Evolutionary conservation across 345 rosid genomes (phyloP), one percentile per base, ranked within the genome.

Genomic region (Orychophragmus violaceus): DNA sequence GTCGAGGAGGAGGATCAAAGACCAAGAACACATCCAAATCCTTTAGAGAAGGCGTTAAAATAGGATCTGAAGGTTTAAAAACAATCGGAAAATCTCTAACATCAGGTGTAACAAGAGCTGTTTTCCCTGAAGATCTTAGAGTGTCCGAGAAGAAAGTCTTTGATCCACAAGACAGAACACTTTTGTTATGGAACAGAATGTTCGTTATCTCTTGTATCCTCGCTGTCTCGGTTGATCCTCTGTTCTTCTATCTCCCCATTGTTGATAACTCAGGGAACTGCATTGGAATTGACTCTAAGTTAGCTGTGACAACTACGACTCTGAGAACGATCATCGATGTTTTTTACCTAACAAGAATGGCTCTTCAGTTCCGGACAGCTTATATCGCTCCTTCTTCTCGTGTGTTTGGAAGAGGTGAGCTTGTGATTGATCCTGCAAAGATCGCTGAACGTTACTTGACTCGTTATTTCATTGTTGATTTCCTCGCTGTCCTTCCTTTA

Each of bases 331-430:
- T 71, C 18, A 69, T 85, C 4, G 95, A 90, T 71, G 78, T 57
- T 51, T 84, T 90, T 73, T 84, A 85, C 71, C 82, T 86, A 17
- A 59, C 82, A 48, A 85, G 92, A 11, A 82, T 90, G 83, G 84
- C 78, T 61, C 81, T 90, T 41, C 97, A 90, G 72, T 90, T 90
- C 62, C 84, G 89, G 4, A 90, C 92, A 19, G 95, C 95, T 6
- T 90, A 77, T 48, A 81, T 87, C 59, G 97, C 97, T 16, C 97
- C 95, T 11, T 90, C 97, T 2, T 90, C 97, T 2, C 76, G 97
- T 28, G 97, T 90, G 12, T 90, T 90, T 22, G 97, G 97, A 32
- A 81, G 97, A 22, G 97, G 97, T 55, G 97, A 90, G 76, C 95
- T 90, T 51, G 97, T 90, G 10, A 88, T 87, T 17, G 92, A 87